Percentiles rank a stretch among this genome's conserved stretches.
phyloP scores from a whole-genome alignment of 1,284 basidiomycete genomes.

The Neonothopanus nambi region DNA sequence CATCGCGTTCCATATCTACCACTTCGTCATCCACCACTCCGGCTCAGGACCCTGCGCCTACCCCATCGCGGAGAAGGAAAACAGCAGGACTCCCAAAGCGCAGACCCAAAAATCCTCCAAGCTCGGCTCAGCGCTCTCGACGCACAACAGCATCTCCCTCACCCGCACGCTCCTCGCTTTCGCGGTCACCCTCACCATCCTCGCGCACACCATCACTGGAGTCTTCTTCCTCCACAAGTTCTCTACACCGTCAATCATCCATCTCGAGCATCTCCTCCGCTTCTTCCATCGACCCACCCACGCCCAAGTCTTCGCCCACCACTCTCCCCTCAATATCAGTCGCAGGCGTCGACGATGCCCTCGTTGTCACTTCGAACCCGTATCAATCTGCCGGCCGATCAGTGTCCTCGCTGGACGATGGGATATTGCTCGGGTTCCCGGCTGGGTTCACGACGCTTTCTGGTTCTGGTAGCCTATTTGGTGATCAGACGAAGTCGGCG shows the following conservation, averaged over 20 bases:
- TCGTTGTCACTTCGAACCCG: no score
- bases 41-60: background rate
- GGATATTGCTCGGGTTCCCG: background rate
- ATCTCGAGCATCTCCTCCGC: background rate
- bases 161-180: background rate
- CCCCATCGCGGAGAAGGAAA: background rate
- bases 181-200: conserved; percentile 1
- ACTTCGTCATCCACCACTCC: background rate
- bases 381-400: background rate
- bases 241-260: background rate
- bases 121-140: background rate
- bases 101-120: conserved; percentile 3
- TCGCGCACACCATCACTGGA: background rate
- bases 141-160: background rate
- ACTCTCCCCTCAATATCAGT: background rate
- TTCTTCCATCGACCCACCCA: background rate
- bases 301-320: background rate
- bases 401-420: background rate
- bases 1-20: background rate
- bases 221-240: background rate
- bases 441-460: background rate
- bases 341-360: no score
- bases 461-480: background rate
- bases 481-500: no score
- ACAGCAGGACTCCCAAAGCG: conserved; percentile 4